Conservation (phyloP, 805 yeast species). For the Priceomyces fermenticarens region DNA sequence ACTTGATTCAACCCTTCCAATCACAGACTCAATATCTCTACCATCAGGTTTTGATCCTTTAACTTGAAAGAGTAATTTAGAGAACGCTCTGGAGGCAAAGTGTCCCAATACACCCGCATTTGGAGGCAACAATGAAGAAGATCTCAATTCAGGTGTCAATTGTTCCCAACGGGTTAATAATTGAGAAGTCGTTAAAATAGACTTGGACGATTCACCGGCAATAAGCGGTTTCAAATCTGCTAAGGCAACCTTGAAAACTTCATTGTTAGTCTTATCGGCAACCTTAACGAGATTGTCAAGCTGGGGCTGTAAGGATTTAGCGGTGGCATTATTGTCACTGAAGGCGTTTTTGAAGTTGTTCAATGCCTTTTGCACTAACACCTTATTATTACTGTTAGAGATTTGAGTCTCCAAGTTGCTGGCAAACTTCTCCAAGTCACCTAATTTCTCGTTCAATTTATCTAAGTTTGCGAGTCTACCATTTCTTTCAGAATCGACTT, state of each 20-base stretch:
- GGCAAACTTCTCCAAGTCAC: slow-evolving; percentile 54
- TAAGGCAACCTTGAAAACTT: slow-evolving; percentile 30
- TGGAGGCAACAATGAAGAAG: slow-evolving; percentile 87
- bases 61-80: slow-evolving; percentile 72
- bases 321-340: slow-evolving; percentile 17
- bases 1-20: slow-evolving; percentile 79
- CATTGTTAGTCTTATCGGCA: slow-evolving; percentile 25
- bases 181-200: slow-evolving; percentile 76
- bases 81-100: slow-evolving; percentile 72
- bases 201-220: slow-evolving; percentile 34
- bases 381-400: slow-evolving; percentile 29
- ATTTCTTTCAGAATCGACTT: slow-evolving; percentile 50
- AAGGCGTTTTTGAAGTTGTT: slow-evolving; percentile 31
- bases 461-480: slow-evolving; percentile 72
- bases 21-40: slow-evolving; percentile 81
- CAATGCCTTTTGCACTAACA: slow-evolving; percentile 28
- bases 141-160: slow-evolving; percentile 80
- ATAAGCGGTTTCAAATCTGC: slow-evolving; percentile 33
- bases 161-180: slow-evolving; percentile 75
- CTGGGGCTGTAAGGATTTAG: slow-evolving; percentile 30
- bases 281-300: slow-evolving; percentile 33
- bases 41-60: slow-evolving; percentile 72
- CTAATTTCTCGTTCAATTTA: slow-evolving; percentile 53
- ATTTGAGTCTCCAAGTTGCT: slow-evolving; percentile 39
- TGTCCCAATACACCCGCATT: slow-evolving; percentile 96